Percentiles rank a stretch among this genome's conserved stretches.
Evolutionary conservation across 805 yeast genomes (phyloP).

Genomic region (Isabelozyma pseudorhagii): DNA sequence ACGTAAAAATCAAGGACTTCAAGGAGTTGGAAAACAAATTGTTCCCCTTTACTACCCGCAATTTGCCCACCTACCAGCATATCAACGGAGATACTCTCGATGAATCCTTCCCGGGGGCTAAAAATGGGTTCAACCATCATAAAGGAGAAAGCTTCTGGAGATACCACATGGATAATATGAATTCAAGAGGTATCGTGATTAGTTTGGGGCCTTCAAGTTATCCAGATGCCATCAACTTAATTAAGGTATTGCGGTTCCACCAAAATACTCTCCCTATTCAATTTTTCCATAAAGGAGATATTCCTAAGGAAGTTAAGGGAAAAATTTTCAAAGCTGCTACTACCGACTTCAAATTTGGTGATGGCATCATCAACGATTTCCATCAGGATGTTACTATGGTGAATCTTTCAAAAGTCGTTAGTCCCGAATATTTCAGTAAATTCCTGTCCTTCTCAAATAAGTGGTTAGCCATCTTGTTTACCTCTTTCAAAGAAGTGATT

Average conservation of each 20-base stretch:
- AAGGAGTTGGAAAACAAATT: background rate
- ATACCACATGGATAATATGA: background rate
- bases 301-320: background rate
- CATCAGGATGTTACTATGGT: background rate
- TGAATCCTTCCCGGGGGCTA: background rate
- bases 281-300: conserved; percentile 8
- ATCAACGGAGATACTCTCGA: background rate
- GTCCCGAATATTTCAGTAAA: background rate
- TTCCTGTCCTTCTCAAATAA: conserved; percentile 3
- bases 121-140: background rate
- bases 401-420: background rate
- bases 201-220: background rate
- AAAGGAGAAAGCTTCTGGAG: background rate
- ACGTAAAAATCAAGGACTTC: background rate
- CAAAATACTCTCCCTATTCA: conserved; percentile 17
- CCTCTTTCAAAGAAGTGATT: conserved; percentile 16
- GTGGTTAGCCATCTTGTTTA: conserved; percentile 18
- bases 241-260: conserved; percentile 9
- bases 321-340: background rate
- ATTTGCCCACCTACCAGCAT: background rate
- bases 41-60: background rate
- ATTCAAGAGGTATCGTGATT: conserved; percentile 1
- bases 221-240: background rate
- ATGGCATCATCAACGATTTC: background rate
- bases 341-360: background rate